Evolutionary conservation across 768 basidiomycete genomes (phyloP).

Genomic region (Chiua virens): DNA sequence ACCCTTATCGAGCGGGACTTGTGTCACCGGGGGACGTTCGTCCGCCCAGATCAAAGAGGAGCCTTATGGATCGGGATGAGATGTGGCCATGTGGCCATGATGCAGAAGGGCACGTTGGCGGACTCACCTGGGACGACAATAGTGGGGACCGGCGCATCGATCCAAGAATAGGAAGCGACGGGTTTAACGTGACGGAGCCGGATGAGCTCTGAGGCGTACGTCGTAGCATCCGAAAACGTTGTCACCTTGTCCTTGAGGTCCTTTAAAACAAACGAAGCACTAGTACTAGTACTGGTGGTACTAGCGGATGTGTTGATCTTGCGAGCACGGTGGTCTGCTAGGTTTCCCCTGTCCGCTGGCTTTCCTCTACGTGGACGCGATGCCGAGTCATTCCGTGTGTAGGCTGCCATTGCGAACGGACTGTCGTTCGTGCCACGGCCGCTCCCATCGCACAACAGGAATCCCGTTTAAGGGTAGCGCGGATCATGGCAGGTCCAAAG

Average conservation of each 20-base stretch:
- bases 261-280: slow-evolving; percentile 17
- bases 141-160: slow-evolving; percentile 40
- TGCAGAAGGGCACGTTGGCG: background rate
- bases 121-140: slow-evolving; percentile 52
- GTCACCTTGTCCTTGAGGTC: slow-evolving; percentile 18
- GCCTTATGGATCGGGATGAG: slow-evolving; percentile 40
- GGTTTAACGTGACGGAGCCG: slow-evolving; percentile 40
- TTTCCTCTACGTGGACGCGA: slow-evolving; percentile 17
- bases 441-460: background rate
- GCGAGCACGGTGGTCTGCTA: background rate
- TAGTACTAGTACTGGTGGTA: background rate
- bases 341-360: background rate
- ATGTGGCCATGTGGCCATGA: background rate
- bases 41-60: slow-evolving; percentile 60
- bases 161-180: slow-evolving; percentile 58
- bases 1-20: slow-evolving; percentile 55
- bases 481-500: too few relatives aligned
- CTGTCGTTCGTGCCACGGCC: background rate
- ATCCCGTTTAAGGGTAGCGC: too few relatives aligned
- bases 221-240: slow-evolving; percentile 11
- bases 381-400: background rate
- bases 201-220: slow-evolving; percentile 23
- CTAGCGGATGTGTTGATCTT: background rate
- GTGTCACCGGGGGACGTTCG: slow-evolving; percentile 47
- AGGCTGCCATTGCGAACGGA: slow-evolving; percentile 18